Conservation (phyloP, 2,329 filamentous ascomycete genomes). For the Talaromyces sp. region DNA sequence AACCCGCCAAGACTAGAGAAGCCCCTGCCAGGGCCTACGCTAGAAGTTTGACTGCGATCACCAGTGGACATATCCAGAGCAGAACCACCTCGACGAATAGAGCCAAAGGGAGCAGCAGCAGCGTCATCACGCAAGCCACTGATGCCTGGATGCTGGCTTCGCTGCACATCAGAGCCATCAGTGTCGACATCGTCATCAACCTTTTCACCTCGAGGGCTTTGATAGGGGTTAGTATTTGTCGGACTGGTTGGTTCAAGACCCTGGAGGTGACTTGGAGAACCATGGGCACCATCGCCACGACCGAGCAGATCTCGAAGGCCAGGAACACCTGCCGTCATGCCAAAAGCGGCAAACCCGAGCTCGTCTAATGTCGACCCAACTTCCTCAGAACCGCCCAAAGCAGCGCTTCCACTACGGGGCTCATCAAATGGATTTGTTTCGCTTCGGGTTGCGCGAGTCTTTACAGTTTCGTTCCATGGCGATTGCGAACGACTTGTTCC, state of each 20-base stretch:
- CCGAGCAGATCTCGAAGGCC: conserved; percentile 57
- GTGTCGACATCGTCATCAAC: conserved; percentile 60
- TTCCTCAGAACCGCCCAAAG: conserved; percentile 72
- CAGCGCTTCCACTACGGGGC: conserved; percentile 59
- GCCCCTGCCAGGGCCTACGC: conserved; percentile 69
- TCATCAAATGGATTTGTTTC: conserved; percentile 51
- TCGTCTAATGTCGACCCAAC: conserved; percentile 56
- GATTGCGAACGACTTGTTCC: conserved; percentile 46
- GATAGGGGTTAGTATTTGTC: conserved; percentile 93
- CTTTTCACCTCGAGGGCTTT: conserved; percentile 78
- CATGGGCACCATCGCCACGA: conserved; percentile 56
- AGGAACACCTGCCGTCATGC: conserved; percentile 57
- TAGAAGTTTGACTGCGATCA: conserved; percentile 90
- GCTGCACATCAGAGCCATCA: conserved; percentile 53
- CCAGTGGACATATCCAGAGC: conserved; percentile 61
- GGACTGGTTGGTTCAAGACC: conserved; percentile 74
- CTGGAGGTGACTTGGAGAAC: conserved; percentile 50
- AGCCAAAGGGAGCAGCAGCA: conserved; percentile 52
- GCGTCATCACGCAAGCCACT: conserved; percentile 52
- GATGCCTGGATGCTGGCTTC: conserved; percentile 50
- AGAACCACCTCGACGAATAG: conserved; percentile 53
- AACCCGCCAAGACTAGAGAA: conserved; percentile 60
- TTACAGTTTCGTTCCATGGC: conserved; percentile 50
- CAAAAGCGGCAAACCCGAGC: conserved; percentile 58
- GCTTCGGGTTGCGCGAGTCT: conserved; percentile 48